Conservation (phyloP, 2,329 filamentous ascomycete genomes). For the Curvularia lunata region DNA sequence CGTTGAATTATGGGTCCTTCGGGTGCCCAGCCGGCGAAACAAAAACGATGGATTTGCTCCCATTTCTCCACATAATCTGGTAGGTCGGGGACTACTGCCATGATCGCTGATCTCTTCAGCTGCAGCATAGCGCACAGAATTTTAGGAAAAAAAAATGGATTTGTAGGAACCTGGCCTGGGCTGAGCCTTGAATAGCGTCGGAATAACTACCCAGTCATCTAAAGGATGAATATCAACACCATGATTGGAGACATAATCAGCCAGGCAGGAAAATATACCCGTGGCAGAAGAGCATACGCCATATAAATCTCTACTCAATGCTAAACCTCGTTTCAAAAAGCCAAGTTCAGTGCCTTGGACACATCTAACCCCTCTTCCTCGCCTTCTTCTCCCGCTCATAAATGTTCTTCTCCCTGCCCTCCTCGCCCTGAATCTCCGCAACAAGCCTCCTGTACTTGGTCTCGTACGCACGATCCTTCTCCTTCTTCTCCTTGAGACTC, state of each 20-base stretch:
- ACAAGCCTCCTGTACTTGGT: constrained; percentile 92
- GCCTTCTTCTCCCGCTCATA: constrained; percentile 86
- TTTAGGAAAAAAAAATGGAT: background rate
- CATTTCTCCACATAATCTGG: constrained; percentile 3
- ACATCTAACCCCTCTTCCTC: constrained; percentile 59
- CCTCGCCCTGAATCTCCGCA: constrained; percentile 94
- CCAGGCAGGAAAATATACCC: background rate
- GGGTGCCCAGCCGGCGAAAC: background rate
- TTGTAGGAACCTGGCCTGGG: background rate
- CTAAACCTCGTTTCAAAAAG: background rate
- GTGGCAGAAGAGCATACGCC: background rate
- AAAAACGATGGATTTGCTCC: background rate
- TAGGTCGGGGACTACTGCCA: background rate
- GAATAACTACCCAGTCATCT: background rate
- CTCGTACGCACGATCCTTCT: constrained; percentile 91
- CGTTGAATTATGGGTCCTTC: background rate
- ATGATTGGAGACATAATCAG: background rate
- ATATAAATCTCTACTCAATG: background rate
- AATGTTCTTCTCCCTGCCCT: constrained; percentile 81
- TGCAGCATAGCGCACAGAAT: background rate
- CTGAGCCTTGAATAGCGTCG: background rate
- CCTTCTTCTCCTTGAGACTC: constrained; percentile 89
- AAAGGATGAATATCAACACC: background rate
- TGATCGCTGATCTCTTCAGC: background rate
- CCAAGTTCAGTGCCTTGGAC: background rate